Evolutionary conservation across 139 green algal genomes (phyloP).

Genomic region (Diplosphaera chodatii): DNA sequence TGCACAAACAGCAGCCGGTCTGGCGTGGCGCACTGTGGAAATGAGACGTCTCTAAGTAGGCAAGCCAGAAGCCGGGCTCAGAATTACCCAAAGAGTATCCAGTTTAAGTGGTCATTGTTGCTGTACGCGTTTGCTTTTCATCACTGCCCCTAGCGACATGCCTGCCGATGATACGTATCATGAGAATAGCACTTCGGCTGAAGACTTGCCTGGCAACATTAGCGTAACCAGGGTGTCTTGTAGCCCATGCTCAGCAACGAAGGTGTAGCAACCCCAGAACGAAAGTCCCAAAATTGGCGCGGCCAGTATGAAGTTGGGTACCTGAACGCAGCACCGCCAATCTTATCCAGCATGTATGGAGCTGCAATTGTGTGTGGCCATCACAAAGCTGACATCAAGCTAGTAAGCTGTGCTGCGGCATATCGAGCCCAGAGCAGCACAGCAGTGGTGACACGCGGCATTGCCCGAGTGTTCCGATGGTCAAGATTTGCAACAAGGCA

Average conservation of each 20-base stretch:
- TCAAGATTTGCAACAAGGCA: not conserved
- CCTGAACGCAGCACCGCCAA: constrained; percentile 25
- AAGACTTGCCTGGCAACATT: not conserved
- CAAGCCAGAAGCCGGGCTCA: too few species aligned
- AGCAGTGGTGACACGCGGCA: too few species aligned
- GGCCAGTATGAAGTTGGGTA: constrained; percentile 79
- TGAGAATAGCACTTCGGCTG: too few species aligned
- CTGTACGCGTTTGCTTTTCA: not conserved
- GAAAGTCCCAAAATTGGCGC: constrained; percentile 50
- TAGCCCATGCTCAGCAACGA: constrained; percentile 4
- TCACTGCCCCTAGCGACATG: not conserved
- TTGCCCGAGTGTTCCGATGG: too few species aligned
- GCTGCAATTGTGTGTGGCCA: too few species aligned
- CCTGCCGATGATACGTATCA: too few species aligned
- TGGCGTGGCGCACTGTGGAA: too few species aligned
- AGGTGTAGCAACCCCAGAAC: constrained; percentile 22
- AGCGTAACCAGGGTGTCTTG: not conserved
- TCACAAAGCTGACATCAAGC: too few species aligned
- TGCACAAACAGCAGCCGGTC: not conserved
- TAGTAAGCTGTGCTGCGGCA: too few species aligned
- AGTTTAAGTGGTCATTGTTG: not conserved
- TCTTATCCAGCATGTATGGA: too few species aligned
- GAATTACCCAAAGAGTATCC: constrained; percentile 3
- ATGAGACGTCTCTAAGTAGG: too few species aligned
- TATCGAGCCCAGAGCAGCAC: too few species aligned